Evolutionary conservation across 768 basidiomycete genomes (phyloP).

Genomic region (Phallus indusiatus): DNA sequence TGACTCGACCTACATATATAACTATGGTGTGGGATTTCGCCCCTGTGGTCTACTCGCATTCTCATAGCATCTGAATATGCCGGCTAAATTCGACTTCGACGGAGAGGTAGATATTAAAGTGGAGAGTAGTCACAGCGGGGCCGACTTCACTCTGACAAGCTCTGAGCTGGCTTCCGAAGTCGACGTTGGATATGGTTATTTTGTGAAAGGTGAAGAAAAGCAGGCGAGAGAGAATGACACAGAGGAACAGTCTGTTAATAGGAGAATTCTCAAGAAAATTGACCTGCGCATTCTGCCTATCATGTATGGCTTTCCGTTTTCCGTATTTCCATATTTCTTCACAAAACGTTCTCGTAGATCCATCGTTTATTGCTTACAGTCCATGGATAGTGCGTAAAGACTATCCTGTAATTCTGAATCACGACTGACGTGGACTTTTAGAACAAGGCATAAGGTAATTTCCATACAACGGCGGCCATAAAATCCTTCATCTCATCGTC

Average conservation of each 20-base stretch:
- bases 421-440: background rate
- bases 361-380: conserved; percentile 6
- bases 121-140: background rate
- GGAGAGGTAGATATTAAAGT: background rate
- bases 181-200: conserved; percentile 1
- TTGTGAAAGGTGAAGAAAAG: background rate
- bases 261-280: conserved; percentile 1
- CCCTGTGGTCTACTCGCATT: no score
- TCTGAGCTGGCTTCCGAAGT: background rate
- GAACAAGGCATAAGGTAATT: conserved; percentile 8
- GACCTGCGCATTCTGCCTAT: conserved; percentile 4
- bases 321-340: background rate
- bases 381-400: conserved; percentile 5
- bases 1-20: no score
- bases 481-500: background rate
- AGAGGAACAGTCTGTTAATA: background rate
- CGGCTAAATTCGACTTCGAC: background rate
- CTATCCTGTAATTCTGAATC: background rate
- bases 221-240: background rate
- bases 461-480: background rate
- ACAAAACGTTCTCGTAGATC: background rate
- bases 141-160: background rate
- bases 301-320: background rate
- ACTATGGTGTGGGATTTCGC: no score
- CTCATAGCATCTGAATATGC: no score